Evolutionary conservation across 2,329 filamentous ascomycete species (phyloP).

Genomic region (Pyrenophora seminiperda): DNA sequence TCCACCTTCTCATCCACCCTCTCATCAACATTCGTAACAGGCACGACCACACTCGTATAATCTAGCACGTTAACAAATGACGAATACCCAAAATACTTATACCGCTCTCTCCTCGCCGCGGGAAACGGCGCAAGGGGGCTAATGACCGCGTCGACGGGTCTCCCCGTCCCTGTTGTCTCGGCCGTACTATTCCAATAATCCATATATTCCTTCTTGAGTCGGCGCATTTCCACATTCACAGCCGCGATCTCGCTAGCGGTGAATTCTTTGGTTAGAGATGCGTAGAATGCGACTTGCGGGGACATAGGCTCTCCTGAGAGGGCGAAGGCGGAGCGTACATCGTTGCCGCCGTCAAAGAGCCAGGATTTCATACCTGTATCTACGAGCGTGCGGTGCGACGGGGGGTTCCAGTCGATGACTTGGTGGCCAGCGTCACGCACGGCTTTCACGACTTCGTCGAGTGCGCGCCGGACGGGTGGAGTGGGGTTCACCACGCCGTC

Average conservation of each 20-base stretch:
- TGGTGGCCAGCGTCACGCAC: conserved; percentile 37
- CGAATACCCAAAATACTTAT: conserved; percentile 43
- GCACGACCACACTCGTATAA: conserved; percentile 43
- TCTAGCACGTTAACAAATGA: conserved; percentile 41
- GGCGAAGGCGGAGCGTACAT: conserved; percentile 39
- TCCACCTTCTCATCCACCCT: conserved; percentile 31
- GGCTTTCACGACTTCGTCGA: conserved; percentile 33
- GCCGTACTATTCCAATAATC: conserved; percentile 48
- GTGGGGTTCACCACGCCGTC: conserved; percentile 46
- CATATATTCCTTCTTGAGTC: conserved; percentile 42
- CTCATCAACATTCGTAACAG: conserved; percentile 43
- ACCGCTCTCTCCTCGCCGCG: conserved; percentile 37
- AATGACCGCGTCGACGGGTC: conserved; percentile 48
- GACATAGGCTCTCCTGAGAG: conserved; percentile 43
- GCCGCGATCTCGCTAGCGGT: conserved; percentile 40
- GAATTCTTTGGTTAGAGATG: conserved; percentile 23
- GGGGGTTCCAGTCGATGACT: conserved; percentile 36
- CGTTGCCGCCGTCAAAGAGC: conserved; percentile 40
- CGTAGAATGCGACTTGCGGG: conserved; percentile 32
- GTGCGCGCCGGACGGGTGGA: conserved; percentile 44
- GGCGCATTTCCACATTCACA: conserved; percentile 37
- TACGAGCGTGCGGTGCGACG: conserved; percentile 28
- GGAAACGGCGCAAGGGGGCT: conserved; percentile 47
- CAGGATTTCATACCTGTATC: conserved; percentile 34
- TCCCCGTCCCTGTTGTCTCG: conserved; percentile 31